Evolutionary conservation across 2,329 filamentous ascomycete genomes (phyloP).

Genomic region (Botryotinia narcissicola): DNA sequence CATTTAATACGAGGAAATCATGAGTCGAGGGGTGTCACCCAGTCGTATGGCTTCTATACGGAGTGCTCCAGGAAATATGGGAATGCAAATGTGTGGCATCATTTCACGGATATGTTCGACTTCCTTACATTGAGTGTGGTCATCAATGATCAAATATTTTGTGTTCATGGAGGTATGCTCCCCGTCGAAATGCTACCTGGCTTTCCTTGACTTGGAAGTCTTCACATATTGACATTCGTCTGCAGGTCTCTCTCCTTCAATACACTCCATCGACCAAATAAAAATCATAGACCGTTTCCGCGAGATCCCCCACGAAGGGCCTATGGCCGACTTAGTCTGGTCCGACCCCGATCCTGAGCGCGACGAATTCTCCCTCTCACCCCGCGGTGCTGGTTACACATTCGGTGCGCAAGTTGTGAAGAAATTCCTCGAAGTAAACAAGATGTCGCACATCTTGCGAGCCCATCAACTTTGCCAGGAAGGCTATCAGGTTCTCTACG

Average conservation of each 20-base stretch:
- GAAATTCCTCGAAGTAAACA: constrained; percentile 96
- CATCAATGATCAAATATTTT: constrained; percentile 98
- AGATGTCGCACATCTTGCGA: constrained; percentile 94
- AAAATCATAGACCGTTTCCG: constrained; percentile 99
- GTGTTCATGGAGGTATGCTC: constrained; percentile 79
- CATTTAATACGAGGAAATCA: constrained; percentile 97
- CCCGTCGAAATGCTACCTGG: constrained; percentile 22
- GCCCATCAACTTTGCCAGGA: constrained; percentile 99
- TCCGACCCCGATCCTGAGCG: constrained; percentile 96
- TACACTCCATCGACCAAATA: constrained; percentile 98
- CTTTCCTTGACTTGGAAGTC: neutral
- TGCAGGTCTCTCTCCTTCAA: constrained; percentile 77
- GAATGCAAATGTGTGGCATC: constrained; percentile 98
- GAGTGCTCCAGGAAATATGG: constrained; percentile 98
- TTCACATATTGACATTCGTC: constrained; percentile 9
- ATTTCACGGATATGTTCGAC: constrained; percentile 99
- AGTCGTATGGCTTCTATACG: constrained; percentile 98
- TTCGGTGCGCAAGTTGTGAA: constrained; percentile 97
- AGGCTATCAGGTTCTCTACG: constrained; percentile 94
- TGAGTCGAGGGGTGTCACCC: constrained; percentile 94
- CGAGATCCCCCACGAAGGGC: constrained; percentile 96
- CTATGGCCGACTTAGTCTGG: constrained; percentile 99
- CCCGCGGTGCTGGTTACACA: constrained; percentile 91
- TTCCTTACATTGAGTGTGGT: constrained; percentile 95
- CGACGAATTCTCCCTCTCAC: constrained; percentile 93